These are phyloP conservation scores for Schwanniomyces pseudopolymorphus DNA, from an alignment of 805 yeast genomes.

Conservation along the genomic window DNA sequence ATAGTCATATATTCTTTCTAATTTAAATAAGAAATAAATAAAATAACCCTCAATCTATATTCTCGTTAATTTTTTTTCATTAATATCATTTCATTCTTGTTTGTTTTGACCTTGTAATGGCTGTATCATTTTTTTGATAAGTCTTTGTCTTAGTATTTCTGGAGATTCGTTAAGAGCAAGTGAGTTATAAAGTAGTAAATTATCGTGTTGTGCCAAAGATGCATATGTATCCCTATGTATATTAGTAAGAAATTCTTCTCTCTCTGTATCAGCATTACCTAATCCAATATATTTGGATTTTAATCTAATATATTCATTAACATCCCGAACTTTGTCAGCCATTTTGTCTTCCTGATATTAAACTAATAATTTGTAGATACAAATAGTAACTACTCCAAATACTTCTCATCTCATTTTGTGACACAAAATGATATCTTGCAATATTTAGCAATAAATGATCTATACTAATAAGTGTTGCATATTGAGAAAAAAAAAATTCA, in stretches of 20 bases:
- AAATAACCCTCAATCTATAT: no score
- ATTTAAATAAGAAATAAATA: neutral
- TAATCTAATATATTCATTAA: slow-evolving; percentile 30
- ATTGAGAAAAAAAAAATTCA: no score
- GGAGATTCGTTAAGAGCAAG: slow-evolving; percentile 47
- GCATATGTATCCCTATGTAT: slow-evolving; percentile 67
- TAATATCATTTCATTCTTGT: neutral
- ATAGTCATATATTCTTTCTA: neutral
- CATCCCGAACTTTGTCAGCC: slow-evolving; percentile 44
- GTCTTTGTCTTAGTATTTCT: slow-evolving; percentile 26
- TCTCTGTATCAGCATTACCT: slow-evolving; percentile 70
- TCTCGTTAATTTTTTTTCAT: no score
- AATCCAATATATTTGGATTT: slow-evolving; percentile 66
- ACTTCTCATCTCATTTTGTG: neutral
- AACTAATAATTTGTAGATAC: neutral
- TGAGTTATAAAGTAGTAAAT: slow-evolving; percentile 53
- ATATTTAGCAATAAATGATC: no score
- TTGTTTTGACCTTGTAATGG: slow-evolving; percentile 10
- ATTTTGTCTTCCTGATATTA: no score
- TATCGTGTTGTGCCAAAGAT: slow-evolving; percentile 58
- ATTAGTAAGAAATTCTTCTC: slow-evolving; percentile 67
- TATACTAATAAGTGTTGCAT: no score
- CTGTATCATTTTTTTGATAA: slow-evolving; percentile 35
- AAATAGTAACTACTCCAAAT: no score
- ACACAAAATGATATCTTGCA: neutral